phyloP scores from a whole-genome alignment of 371 early-diverging fungal species.

The Mortierella sp. region DNA sequence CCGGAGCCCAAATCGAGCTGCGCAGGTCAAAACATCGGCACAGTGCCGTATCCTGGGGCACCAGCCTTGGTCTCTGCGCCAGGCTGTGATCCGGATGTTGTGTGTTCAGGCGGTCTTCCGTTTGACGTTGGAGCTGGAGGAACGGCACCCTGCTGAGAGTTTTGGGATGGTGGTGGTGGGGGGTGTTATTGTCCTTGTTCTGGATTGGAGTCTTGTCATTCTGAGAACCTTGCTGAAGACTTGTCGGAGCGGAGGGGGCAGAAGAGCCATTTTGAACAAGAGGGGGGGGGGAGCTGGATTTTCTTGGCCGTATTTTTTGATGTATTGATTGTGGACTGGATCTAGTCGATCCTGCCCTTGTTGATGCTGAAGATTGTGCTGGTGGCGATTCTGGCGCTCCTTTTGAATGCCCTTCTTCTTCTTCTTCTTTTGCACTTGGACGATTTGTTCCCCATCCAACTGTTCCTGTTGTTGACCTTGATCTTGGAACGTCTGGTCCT shows the following conservation, averaged over 20 bases:
- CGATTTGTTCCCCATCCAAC: no score
- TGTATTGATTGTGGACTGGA: no score
- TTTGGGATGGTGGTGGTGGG: constrained; percentile 1
- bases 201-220: no score
- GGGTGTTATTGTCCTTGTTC: no score
- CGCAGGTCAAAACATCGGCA: constrained; percentile 53
- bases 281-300: background rate
- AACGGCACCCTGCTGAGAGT: background rate
- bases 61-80: background rate
- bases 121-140: background rate
- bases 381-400: background rate
- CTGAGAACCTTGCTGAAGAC: background rate
- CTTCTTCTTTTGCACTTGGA: background rate
- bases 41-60: constrained; percentile 23
- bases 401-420: constrained; percentile 7
- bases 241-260: background rate
- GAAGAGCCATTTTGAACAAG: constrained; percentile 3
- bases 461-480: background rate
- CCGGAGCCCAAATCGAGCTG: constrained; percentile 39
- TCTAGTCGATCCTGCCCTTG: background rate
- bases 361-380: background rate
- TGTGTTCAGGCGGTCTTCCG: background rate
- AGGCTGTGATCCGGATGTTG: background rate
- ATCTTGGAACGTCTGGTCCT: background rate
- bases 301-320: no score